A percentile compares a stretch with the other conserved stretches of the same genome.
Evolutionary conservation across 2,329 filamentous ascomycete species (phyloP).

Genomic region (Sporothrix schenckii): DNA sequence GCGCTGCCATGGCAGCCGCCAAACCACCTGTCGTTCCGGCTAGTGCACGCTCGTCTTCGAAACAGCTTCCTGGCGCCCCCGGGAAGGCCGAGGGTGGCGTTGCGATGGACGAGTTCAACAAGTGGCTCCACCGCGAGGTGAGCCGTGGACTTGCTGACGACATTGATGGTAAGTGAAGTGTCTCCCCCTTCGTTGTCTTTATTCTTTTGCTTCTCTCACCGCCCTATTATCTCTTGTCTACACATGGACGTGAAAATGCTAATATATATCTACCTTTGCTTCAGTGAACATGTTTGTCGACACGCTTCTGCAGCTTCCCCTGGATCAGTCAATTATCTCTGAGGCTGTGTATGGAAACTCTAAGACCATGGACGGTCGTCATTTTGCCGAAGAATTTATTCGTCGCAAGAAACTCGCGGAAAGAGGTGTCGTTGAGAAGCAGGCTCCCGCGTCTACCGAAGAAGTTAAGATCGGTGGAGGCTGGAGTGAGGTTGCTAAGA

Average conservation of each 20-base stretch:
- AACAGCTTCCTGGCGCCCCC: conserved; percentile 54
- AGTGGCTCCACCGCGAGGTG: conserved; percentile 84
- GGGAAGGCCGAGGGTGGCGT: conserved; percentile 47
- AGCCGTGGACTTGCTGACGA: conserved; percentile 66
- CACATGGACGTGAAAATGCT: not conserved
- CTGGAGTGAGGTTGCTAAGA: conserved; percentile 98
- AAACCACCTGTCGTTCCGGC: conserved; percentile 50
- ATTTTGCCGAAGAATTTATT: conserved; percentile 93
- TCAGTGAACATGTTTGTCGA: conserved; percentile 76
- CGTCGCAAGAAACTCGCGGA: conserved; percentile 91
- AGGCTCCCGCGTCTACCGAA: conserved; percentile 49
- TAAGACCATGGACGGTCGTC: conserved; percentile 85
- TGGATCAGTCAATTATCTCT: conserved; percentile 78
- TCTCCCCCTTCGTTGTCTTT: not conserved
- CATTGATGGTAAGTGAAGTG: conserved; percentile 54
- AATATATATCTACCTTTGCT: not conserved
- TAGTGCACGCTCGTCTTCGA: conserved; percentile 43
- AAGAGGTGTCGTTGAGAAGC: conserved; percentile 77
- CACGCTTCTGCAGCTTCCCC: conserved; percentile 72
- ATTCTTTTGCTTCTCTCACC: too few relatives aligned
- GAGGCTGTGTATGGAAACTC: conserved; percentile 88
- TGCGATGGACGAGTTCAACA: conserved; percentile 89
- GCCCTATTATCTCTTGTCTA: too few relatives aligned
- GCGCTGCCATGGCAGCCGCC: conserved; percentile 44
- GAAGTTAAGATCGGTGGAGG: conserved; percentile 62